Evolutionary conservation across 257 asterid species (phyloP).

Genomic region (Scutellaria baicalensis): DNA sequence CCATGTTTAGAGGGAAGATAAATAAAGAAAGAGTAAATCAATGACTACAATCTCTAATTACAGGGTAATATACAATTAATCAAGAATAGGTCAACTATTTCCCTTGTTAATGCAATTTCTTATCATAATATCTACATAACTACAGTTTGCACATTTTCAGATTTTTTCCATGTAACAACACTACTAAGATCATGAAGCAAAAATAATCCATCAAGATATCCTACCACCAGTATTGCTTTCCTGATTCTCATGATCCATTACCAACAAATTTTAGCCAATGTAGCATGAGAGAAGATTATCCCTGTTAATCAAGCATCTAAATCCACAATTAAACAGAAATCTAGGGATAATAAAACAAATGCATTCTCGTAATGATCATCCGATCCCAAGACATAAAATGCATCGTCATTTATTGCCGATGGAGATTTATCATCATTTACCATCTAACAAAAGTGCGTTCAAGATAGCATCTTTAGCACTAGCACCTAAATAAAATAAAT

Average conservation of each 20-base stretch:
- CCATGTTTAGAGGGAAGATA: too few species aligned
- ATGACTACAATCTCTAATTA: too few species aligned
- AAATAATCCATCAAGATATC: neutral
- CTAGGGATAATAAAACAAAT: too few species aligned
- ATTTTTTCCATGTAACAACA: neutral
- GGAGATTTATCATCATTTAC: neutral
- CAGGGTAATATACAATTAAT: too few species aligned
- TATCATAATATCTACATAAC: neutral
- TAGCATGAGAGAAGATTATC: neutral
- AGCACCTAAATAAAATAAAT: conserved; percentile 21
- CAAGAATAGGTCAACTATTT: too few species aligned
- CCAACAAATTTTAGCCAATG: neutral
- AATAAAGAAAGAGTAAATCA: too few species aligned
- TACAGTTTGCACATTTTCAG: neutral
- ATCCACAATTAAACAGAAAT: too few species aligned
- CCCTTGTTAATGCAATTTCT: too few species aligned
- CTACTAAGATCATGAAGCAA: neutral
- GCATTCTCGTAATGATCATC: too few species aligned
- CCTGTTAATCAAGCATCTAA: neutral
- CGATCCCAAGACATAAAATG: too few species aligned
- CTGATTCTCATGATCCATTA: neutral
- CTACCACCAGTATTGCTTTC: neutral
- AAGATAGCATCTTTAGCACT: conserved; percentile 34
- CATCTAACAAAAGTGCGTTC: conserved; percentile 28
- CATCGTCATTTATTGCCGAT: neutral